Evolutionary conservation across 2,329 filamentous ascomycete species (phyloP).

Genomic region (Herpotrichia juniperi): DNA sequence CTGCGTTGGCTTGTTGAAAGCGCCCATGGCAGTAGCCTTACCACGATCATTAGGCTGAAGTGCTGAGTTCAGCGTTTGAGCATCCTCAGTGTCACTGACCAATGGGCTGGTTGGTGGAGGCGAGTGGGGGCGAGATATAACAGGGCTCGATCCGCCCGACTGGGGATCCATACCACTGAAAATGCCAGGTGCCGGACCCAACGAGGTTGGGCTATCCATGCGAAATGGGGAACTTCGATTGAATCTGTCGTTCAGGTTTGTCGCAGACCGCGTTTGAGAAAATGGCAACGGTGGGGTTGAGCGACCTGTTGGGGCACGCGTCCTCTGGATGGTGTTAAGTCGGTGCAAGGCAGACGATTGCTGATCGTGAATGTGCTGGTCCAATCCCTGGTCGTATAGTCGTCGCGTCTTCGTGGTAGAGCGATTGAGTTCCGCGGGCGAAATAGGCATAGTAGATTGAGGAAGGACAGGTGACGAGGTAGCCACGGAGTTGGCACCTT

Average conservation of each 20-base stretch:
- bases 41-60: constrained; percentile 78
- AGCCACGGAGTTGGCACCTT: constrained; percentile 52
- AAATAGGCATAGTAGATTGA: constrained; percentile 31
- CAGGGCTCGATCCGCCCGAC: constrained; percentile 48
- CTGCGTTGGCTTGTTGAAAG: constrained; percentile 74
- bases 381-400: constrained; percentile 82
- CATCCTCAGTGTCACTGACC: constrained; percentile 74
- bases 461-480: constrained; percentile 36
- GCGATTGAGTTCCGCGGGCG: constrained; percentile 60
- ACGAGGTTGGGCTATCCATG: constrained; percentile 55
- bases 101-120: constrained; percentile 70
- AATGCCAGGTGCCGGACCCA: constrained; percentile 41
- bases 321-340: constrained; percentile 77
- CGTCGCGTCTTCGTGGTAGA: constrained; percentile 73
- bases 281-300: constrained; percentile 58
- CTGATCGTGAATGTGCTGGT: constrained; percentile 80
- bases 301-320: constrained; percentile 53
- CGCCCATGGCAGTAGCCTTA: constrained; percentile 77
- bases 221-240: constrained; percentile 46
- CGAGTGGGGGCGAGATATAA: constrained; percentile 47
- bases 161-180: constrained; percentile 34
- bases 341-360: constrained; percentile 78
- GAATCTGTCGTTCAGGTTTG: constrained; percentile 56
- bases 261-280: constrained; percentile 51
- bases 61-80: constrained; percentile 62